A percentile compares a stretch with the other conserved stretches of the same genome.
Evolutionary conservation across 129 eudicot species (phyloP).

Genomic region (Flaveria robusta): DNA sequence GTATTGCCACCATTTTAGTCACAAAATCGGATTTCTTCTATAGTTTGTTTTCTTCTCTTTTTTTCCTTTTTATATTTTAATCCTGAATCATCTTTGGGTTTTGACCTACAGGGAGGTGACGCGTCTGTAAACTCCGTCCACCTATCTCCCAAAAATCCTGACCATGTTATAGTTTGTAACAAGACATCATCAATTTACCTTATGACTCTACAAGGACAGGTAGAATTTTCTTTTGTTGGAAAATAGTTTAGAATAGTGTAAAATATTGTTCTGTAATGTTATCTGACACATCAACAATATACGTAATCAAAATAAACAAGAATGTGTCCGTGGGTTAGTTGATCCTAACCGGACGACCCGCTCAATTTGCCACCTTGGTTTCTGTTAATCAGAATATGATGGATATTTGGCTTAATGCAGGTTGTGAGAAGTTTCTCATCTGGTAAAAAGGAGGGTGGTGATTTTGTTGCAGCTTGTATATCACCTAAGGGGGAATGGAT

Average conservation of each 20-base stretch:
- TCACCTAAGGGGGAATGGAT: slow-evolving; percentile 99
- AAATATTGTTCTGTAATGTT: background rate
- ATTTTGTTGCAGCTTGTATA: slow-evolving; percentile 93
- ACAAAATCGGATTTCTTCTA: background rate
- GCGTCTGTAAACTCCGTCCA: slow-evolving; percentile 91
- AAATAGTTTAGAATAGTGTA: background rate
- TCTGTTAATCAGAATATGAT: background rate
- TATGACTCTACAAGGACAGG: slow-evolving; percentile 99
- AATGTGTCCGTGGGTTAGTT: background rate
- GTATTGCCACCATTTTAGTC: slow-evolving; percentile 31
- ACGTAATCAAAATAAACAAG: background rate
- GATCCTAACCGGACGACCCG: background rate
- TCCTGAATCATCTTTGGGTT: background rate
- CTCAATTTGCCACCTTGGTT: background rate
- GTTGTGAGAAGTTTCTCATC: slow-evolving; percentile 91
- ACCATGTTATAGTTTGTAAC: slow-evolving; percentile 92
- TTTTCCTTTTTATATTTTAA: background rate
- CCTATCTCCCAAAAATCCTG: slow-evolving; percentile 85
- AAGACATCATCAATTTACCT: slow-evolving; percentile 87
- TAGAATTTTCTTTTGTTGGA: slow-evolving; percentile 20
- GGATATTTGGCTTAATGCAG: slow-evolving; percentile 32
- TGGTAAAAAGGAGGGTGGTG: slow-evolving; percentile 98
- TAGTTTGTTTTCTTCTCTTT: background rate
- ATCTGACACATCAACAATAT: background rate
- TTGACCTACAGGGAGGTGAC: slow-evolving; percentile 73